Evolutionary conservation across 75 land plant genomes (phyloP).

Genomic region (Pinus albicaulis): DNA sequence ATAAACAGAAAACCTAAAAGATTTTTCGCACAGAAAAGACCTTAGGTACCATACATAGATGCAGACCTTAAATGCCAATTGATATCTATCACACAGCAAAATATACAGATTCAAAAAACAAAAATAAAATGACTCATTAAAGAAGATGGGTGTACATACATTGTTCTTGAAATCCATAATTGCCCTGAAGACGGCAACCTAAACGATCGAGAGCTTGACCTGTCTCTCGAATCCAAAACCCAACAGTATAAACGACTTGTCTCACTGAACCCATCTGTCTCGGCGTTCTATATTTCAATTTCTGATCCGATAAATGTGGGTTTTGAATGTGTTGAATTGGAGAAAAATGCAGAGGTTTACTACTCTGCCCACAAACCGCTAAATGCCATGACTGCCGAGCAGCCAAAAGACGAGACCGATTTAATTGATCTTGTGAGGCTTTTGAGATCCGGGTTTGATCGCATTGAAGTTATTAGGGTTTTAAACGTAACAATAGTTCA

Average conservation of each 20-base stretch:
- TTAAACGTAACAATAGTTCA: too few relatives aligned
- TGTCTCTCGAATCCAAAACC: slow-evolving; percentile 89
- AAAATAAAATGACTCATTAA: background rate
- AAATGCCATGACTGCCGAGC: too few relatives aligned
- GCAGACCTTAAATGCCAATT: background rate
- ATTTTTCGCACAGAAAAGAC: background rate
- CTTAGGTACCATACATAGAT: background rate
- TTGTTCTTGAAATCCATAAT: slow-evolving; percentile 62
- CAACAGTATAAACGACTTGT: slow-evolving; percentile 70
- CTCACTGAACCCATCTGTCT: slow-evolving; percentile 16
- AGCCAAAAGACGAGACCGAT: too few relatives aligned
- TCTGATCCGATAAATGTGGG: too few relatives aligned
- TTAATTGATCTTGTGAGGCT: too few relatives aligned
- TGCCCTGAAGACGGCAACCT: slow-evolving; percentile 82
- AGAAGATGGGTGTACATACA: slow-evolving; percentile 16
- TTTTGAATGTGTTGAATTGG: too few relatives aligned
- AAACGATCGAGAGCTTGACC: slow-evolving; percentile 96
- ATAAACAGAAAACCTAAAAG: too few relatives aligned
- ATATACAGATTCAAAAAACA: background rate
- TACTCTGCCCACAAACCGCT: too few relatives aligned
- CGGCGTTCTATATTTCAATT: too few relatives aligned
- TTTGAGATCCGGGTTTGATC: too few relatives aligned
- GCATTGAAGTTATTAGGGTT: too few relatives aligned
- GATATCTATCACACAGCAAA: background rate
- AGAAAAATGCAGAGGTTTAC: too few relatives aligned